These are phyloP conservation scores for Paramyrothecium roridum DNA, from an alignment of 2,329 filamentous ascomycete species.

Conservation along the genomic window DNA sequence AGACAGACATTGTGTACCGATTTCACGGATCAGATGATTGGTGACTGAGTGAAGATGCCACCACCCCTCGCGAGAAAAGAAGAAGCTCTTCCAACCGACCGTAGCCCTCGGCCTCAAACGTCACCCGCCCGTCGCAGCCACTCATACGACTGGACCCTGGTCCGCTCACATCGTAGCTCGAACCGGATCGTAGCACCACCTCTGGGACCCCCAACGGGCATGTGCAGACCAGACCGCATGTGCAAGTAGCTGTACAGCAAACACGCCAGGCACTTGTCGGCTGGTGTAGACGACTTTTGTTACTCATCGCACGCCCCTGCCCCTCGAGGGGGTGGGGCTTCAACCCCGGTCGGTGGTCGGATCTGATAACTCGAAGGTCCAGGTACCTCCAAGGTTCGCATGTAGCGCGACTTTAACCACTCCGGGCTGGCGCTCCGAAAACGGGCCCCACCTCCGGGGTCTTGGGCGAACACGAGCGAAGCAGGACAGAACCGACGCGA, in stretches of 20 bases:
- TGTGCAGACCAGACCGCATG: too few relatives aligned
- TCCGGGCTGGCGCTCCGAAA: background rate
- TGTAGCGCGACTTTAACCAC: background rate
- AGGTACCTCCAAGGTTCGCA: background rate
- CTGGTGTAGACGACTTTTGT: too few relatives aligned
- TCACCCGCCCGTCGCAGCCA: too few relatives aligned
- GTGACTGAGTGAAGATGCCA: background rate
- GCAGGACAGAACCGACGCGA: background rate
- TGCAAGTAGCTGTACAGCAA: too few relatives aligned
- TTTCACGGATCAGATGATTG: background rate
- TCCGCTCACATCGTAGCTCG: too few relatives aligned
- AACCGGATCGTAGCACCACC: too few relatives aligned
- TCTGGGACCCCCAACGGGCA: too few relatives aligned
- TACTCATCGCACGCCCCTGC: too few relatives aligned
- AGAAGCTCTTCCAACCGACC: background rate
- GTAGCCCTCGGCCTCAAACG: background rate
- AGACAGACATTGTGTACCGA: slow-evolving; percentile 16
- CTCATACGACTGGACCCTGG: too few relatives aligned
- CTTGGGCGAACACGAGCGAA: background rate
- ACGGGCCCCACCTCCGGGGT: background rate
- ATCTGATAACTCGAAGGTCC: background rate
- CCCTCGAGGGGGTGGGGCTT: too few relatives aligned
- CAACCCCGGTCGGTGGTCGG: background rate
- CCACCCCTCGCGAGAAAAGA: background rate
- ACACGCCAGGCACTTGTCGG: too few relatives aligned